Evolutionary conservation across 1,139 yeast genomes (phyloP), one percentile per base, ranked within the genome.

Genomic region (Geotrichum citri-aurantii): DNA sequence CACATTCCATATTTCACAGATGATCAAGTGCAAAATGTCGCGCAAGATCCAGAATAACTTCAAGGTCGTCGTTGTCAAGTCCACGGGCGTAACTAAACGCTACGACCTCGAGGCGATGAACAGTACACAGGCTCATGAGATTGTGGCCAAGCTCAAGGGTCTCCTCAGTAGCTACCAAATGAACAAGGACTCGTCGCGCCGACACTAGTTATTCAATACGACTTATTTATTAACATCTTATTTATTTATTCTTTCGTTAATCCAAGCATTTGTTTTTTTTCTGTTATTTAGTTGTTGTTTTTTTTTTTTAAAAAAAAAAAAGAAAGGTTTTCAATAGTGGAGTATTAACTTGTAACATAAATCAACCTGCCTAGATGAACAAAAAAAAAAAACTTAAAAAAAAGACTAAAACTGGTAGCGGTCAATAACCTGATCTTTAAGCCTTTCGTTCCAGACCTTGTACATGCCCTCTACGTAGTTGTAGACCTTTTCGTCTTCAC

Each of bases 101-200:
- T 93, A 92, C 69, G 95, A 90, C 66, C 79, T 93, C 62, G 97
- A 92, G 66, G 95, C 97, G 0, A 77, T 78, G 4, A 81, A 79
- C 55, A 76, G 79, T 0, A 71, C 73, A 1, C 88, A 87, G 65
- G 84, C 95, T 55, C 81, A 79, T 50, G 96, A 88, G 63, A 92
- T 93, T 57, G 86, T 92, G 7, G 76, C 81, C 21, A 86, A 86
- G 65, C 75, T 91, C n/a, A 59, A 57, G 49, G 50, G 50, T 1
- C 48, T 59, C 11, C 53, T 49, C 23, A 52, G 52, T 27, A 58
- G 59, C 14, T 59, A 59, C 42, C 50, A 49, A 42, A 44, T 56
- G 53, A 56, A 56, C 37, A 56, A 56, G 12, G 59, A 56, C 29
- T 56, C 59, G 8, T 56, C 59, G 26, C 37, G 59, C 29, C 48